phyloP scores from a whole-genome alignment of 192 early-diverging fungal genomes.

The Podila epicladia region DNA sequence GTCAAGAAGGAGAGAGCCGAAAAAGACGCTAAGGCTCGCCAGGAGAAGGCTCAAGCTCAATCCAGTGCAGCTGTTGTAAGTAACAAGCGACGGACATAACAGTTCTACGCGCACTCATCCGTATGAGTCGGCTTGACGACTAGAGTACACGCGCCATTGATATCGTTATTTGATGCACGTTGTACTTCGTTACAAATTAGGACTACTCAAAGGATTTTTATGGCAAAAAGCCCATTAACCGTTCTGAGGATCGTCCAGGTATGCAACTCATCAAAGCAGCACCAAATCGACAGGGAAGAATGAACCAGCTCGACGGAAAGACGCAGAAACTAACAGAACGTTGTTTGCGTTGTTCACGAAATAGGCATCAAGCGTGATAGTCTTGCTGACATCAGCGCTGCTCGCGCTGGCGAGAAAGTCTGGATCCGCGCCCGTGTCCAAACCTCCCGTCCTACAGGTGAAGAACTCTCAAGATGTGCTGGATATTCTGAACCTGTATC shows the following conservation, averaged over 20 bases:
- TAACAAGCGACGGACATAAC: background rate
- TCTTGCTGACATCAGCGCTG: conserved; percentile 70
- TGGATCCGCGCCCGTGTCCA: conserved; percentile 92
- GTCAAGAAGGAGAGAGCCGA: conserved; percentile 86
- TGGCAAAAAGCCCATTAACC: conserved; percentile 89
- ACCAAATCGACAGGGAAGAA: background rate
- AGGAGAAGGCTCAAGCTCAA: conserved; percentile 68
- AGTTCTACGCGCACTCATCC: no score
- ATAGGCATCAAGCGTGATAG: conserved; percentile 70
- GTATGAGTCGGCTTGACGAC: no score
- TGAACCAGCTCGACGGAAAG: background rate
- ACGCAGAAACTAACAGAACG: background rate
- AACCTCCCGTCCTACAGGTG: conserved; percentile 84
- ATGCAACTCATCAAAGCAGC: conserved; percentile 8
- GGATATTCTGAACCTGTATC: no score
- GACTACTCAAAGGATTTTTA: conserved; percentile 89
- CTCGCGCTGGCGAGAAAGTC: conserved; percentile 78
- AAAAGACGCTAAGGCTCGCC: conserved; percentile 75
- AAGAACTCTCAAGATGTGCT: conserved; percentile 1
- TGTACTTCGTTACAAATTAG: conserved; percentile 19
- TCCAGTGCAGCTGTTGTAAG: conserved; percentile 33
- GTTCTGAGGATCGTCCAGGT: conserved; percentile 81
- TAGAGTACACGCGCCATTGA: no score
- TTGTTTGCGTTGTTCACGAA: background rate
- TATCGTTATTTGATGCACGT: background rate